Percentiles rank a stretch among this genome's conserved stretches.
phyloP scores from a whole-genome alignment of 2,329 filamentous ascomycete species.

The Macrophomina phaseolina region DNA sequence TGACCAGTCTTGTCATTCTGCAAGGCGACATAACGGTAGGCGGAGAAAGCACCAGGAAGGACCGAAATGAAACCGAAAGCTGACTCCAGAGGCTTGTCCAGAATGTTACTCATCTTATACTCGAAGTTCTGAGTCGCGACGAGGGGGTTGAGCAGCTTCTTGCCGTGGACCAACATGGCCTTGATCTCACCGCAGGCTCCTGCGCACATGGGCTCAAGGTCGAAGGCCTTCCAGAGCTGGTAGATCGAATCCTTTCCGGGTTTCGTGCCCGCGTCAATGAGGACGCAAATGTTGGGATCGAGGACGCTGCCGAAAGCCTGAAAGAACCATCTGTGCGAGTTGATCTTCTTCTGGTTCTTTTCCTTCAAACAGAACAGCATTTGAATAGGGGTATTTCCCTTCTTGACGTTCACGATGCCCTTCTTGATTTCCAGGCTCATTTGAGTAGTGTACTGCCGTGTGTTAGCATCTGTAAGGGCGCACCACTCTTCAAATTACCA shows the following conservation, averaged over 20 bases:
- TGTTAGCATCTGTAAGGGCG: not conserved
- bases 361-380: slow-evolving; percentile 98
- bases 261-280: slow-evolving; percentile 94
- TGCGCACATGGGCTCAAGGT: slow-evolving; percentile 95
- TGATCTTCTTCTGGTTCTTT: slow-evolving; percentile 99
- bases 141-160: slow-evolving; percentile 88
- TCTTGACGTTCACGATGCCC: slow-evolving; percentile 82
- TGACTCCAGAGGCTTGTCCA: slow-evolving; percentile 96
- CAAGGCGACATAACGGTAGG: slow-evolving; percentile 90
- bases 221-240: slow-evolving; percentile 97
- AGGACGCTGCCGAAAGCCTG: slow-evolving; percentile 91
- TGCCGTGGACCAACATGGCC: slow-evolving; percentile 89
- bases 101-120: slow-evolving; percentile 99
- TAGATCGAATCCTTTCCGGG: slow-evolving; percentile 95
- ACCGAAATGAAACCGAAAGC: slow-evolving; percentile 98
- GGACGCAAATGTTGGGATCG: slow-evolving; percentile 94
- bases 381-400: slow-evolving; percentile 86
- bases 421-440: slow-evolving; percentile 90
- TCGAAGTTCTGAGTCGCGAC: slow-evolving; percentile 98
- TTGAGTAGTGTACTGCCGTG: slow-evolving; percentile 74
- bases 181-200: slow-evolving; percentile 99
- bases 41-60: slow-evolving; percentile 96
- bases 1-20: slow-evolving; percentile 96
- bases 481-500: slow-evolving; percentile 17
- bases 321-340: slow-evolving; percentile 99